A percentile compares a stretch with the other conserved stretches of the same genome.
Conservation (phyloP, 805 yeast species). For the Lipomyces japonicus region DNA sequence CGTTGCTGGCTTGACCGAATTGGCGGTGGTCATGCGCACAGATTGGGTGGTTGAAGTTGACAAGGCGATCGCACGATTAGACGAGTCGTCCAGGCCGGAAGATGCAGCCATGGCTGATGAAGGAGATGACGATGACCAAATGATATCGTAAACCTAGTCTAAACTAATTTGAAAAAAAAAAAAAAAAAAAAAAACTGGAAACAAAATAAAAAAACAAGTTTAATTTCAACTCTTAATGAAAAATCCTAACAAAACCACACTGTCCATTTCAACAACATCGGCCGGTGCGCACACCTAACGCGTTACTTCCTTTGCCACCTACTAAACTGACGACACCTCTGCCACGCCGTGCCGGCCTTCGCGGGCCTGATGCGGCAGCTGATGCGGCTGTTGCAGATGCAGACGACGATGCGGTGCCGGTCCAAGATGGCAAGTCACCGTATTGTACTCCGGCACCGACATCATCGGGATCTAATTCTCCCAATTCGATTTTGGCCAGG, state of each 20-base stretch:
- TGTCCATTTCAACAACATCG: constrained; percentile 14
- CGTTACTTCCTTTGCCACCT: constrained; percentile 30
- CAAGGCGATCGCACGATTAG: constrained; percentile 28
- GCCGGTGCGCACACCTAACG: constrained; percentile 26
- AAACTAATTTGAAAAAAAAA: neutral
- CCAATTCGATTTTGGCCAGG: constrained; percentile 47
- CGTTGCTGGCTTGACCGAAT: constrained; percentile 29
- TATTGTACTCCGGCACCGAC: constrained; percentile 49
- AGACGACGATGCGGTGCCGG: no score
- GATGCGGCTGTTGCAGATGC: constrained; percentile 29
- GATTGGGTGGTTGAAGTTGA: constrained; percentile 29
- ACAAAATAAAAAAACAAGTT: no score
- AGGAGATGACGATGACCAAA: neutral
- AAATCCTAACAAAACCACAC: constrained; percentile 1
- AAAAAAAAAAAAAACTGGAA: neutral
- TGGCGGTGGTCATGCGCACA: constrained; percentile 24
- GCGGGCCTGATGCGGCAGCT: constrained; percentile 4
- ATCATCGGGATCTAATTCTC: constrained; percentile 47
- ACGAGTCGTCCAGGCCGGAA: constrained; percentile 12
- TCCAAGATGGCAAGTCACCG: constrained; percentile 46
- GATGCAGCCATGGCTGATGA: neutral
- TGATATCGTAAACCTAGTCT: neutral
- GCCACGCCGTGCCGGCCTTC: constrained; percentile 3
- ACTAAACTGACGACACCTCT: constrained; percentile 27
- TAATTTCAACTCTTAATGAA: no score